These are phyloP conservation scores for Musa beccarii DNA, from an alignment of 176 grass and related monocot species.

Conservation along the genomic window DNA sequence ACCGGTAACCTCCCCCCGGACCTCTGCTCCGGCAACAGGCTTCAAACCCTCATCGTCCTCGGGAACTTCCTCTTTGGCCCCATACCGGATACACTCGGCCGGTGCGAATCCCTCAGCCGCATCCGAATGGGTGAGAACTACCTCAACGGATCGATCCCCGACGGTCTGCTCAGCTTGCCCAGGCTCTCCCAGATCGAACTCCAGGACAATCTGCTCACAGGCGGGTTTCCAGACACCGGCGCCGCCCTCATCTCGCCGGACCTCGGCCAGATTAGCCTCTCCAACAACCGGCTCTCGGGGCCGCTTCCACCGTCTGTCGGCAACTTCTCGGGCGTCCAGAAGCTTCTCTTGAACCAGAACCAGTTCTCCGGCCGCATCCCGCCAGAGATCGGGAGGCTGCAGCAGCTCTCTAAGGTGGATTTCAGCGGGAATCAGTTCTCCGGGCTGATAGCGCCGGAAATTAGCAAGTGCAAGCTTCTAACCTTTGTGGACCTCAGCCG, in stretches of 20 bases:
- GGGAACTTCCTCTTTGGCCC: slow-evolving; percentile 6
- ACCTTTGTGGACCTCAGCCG: slow-evolving; percentile 13
- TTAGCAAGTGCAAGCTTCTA: slow-evolving; percentile 10
- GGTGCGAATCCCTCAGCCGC: slow-evolving; percentile 8
- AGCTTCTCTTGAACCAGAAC: slow-evolving; percentile 20
- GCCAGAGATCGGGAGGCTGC: slow-evolving; percentile 18
- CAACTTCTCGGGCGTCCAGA: slow-evolving; percentile 20
- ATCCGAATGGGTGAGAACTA: slow-evolving; percentile 14
- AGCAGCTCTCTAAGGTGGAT: slow-evolving; percentile 15
- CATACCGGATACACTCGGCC: slow-evolving; percentile 9
- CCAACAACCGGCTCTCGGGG: slow-evolving; percentile 20
- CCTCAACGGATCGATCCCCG: slow-evolving; percentile 10
- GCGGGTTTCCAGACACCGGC: slow-evolving; percentile 1
- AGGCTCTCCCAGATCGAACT: slow-evolving; percentile 6
- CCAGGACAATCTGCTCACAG: slow-evolving; percentile 14
- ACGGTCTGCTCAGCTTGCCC: slow-evolving; percentile 5
- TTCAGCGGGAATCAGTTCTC: slow-evolving; percentile 25
- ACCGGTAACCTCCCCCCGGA: slow-evolving; percentile 10
- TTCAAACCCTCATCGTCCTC: slow-evolving; percentile 8
- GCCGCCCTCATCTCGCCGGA: neutral
- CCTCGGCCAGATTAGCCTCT: slow-evolving; percentile 12
- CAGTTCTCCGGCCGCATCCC: slow-evolving; percentile 27
- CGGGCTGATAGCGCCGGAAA: slow-evolving; percentile 13
- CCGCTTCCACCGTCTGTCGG: slow-evolving; percentile 19
- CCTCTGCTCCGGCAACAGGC: slow-evolving; percentile 8